Percentiles rank a stretch among this genome's conserved stretches.
phyloP scores from a whole-genome alignment of 2,329 filamentous ascomycete genomes.

The Pyricularia sp. region DNA sequence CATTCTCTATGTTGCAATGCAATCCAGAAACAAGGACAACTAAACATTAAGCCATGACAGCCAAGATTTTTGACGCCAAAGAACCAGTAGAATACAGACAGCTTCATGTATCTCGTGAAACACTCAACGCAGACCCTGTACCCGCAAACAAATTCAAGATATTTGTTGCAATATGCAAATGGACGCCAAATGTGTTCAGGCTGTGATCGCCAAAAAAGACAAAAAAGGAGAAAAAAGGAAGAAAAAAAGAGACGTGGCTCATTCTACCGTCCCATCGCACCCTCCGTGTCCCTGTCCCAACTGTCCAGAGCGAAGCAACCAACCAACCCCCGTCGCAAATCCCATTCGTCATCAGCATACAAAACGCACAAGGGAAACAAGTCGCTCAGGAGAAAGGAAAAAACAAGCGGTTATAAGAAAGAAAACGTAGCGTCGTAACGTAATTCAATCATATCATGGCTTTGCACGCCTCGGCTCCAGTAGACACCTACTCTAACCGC shows the following conservation, averaged over 20 bases:
- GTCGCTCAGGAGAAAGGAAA: neutral
- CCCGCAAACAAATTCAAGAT: neutral
- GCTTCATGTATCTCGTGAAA: neutral
- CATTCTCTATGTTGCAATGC: neutral
- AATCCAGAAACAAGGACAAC: neutral
- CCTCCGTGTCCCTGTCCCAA: neutral
- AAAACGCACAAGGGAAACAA: neutral
- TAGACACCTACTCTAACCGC: slow-evolving; percentile 15
- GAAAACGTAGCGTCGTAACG: neutral
- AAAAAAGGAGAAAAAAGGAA: too few species aligned
- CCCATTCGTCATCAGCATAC: neutral
- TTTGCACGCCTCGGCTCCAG: neutral
- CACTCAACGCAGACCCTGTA: neutral
- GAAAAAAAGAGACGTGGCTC: neutral
- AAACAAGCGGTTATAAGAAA: neutral
- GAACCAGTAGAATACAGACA: neutral
- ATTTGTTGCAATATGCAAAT: neutral
- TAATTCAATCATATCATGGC: neutral
- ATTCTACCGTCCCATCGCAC: neutral
- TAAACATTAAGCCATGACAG: neutral
- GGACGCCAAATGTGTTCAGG: neutral
- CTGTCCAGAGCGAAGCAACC: neutral
- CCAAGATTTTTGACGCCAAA: neutral
- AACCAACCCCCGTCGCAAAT: too few species aligned
- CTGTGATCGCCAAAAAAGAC: neutral